A percentile compares a stretch with the other conserved stretches of the same genome.
These are phyloP conservation scores for Xylariaceae sp. DNA, from an alignment of 2,329 filamentous ascomycete species.

Conservation along the genomic window DNA sequence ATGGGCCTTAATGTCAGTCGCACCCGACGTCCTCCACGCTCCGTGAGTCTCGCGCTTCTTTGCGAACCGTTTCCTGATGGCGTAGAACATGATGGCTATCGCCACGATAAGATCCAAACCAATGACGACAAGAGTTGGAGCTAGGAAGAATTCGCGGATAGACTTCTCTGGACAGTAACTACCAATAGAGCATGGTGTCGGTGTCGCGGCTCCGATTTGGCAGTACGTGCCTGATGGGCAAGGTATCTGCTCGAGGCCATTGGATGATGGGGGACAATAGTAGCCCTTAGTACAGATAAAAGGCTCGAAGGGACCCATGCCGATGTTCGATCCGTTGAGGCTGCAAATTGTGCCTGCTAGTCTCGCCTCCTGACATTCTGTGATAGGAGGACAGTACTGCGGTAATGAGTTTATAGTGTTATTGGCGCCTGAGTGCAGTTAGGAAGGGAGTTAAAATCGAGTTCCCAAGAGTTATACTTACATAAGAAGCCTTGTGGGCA, in stretches of 20 bases:
- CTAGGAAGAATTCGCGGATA: conserved; percentile 37
- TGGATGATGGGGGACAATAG: conserved; percentile 42
- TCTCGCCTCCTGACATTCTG: conserved; percentile 35
- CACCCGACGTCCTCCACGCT: conserved; percentile 20
- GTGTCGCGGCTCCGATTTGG: conserved; percentile 44
- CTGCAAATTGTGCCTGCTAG: conserved; percentile 33
- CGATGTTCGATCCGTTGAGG: conserved; percentile 33
- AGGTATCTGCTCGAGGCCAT: conserved; percentile 35
- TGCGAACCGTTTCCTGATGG: conserved; percentile 34
- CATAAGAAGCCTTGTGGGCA: conserved; percentile 42
- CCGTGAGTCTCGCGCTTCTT: conserved; percentile 25
- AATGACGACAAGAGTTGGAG: conserved; percentile 42
- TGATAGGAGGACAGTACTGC: conserved; percentile 40
- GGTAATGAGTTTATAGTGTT: conserved; percentile 45
- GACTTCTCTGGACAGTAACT: conserved; percentile 45
- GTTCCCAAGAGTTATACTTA: conserved; percentile 24
- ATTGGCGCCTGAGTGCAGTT: conserved; percentile 33
- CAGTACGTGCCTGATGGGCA: conserved; percentile 50
- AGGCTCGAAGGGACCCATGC: conserved; percentile 48
- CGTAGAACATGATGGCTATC: conserved; percentile 33
- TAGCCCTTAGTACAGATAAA: conserved; percentile 45
- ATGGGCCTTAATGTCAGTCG: conserved; percentile 28
- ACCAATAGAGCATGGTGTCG: conserved; percentile 44
- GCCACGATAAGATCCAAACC: conserved; percentile 41
- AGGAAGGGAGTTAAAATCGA: conserved; percentile 13